Percentiles rank a stretch among this genome's conserved stretches.
phyloP scores from a whole-genome alignment of 2,329 filamentous ascomycete genomes.

The Ascochyta lentis region DNA sequence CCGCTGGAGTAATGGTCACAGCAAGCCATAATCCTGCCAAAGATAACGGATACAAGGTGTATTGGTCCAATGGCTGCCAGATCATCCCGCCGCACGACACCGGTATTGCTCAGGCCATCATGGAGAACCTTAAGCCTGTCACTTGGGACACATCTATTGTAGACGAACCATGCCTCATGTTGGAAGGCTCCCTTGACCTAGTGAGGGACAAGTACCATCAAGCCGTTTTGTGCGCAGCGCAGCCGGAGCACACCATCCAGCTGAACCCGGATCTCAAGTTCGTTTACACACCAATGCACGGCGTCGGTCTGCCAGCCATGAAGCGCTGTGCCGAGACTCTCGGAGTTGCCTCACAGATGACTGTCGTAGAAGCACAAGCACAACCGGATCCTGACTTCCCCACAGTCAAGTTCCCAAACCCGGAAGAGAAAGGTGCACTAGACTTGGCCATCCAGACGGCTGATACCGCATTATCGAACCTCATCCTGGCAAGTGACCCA shows the following conservation, averaged over 20 bases:
- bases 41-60: slow-evolving; percentile 74
- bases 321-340: slow-evolving; percentile 48
- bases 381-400: slow-evolving; percentile 69
- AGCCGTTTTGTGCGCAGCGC: slow-evolving; percentile 51
- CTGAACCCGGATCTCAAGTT: slow-evolving; percentile 49
- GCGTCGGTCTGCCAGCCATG: slow-evolving; percentile 60
- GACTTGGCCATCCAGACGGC: slow-evolving; percentile 65
- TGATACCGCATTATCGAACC: slow-evolving; percentile 53
- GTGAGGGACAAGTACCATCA: slow-evolving; percentile 54
- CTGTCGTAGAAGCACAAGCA: slow-evolving; percentile 58
- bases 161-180: slow-evolving; percentile 47
- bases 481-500: slow-evolving; percentile 69
- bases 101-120: slow-evolving; percentile 64
- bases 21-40: slow-evolving; percentile 69
- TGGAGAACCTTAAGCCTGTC: slow-evolving; percentile 60
- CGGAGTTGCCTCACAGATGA: slow-evolving; percentile 54
- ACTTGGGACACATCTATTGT: slow-evolving; percentile 56
- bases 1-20: slow-evolving; percentile 70
- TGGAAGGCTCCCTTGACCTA: slow-evolving; percentile 52
- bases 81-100: slow-evolving; percentile 68
- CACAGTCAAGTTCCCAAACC: slow-evolving; percentile 70
- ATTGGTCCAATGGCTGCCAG: slow-evolving; percentile 69
- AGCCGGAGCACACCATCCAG: slow-evolving; percentile 33
- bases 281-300: slow-evolving; percentile 65
- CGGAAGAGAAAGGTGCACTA: slow-evolving; percentile 68